These are phyloP conservation scores for Populus trichocarpa DNA, from an alignment of 441 rosid species.

Conservation along the genomic window DNA sequence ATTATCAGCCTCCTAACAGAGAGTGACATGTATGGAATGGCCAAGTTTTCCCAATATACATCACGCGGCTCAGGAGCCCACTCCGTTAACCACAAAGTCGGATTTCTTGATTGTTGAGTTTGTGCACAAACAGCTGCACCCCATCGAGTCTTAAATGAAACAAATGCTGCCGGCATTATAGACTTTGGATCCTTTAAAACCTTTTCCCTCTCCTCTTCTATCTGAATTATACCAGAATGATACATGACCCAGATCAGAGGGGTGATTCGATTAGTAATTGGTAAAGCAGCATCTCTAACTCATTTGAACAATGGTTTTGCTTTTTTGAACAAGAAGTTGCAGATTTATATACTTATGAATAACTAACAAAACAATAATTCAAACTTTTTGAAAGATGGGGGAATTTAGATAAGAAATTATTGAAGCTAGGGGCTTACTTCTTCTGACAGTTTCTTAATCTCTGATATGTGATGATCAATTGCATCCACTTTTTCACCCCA, in stretches of 20 bases:
- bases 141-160: constrained; percentile 94
- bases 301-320: background rate
- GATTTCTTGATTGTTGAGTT: constrained; percentile 87
- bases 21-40: constrained; percentile 82
- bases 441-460: constrained; percentile 60
- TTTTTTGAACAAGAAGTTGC: background rate
- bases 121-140: constrained; percentile 99
- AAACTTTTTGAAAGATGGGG: background rate
- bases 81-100: constrained; percentile 88
- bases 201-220: constrained; percentile 55
- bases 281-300: background rate
- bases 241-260: constrained; percentile 6
- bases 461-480: constrained; percentile 52
- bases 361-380: background rate
- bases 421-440: constrained; percentile 49
- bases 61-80: constrained; percentile 99
- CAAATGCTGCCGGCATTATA: constrained; percentile 94
- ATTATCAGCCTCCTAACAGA: constrained; percentile 66
- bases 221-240: constrained; percentile 43
- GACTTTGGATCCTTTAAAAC: constrained; percentile 68
- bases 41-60: constrained; percentile 82
- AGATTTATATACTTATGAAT: background rate
- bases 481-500: constrained; percentile 85
- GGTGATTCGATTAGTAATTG: background rate
- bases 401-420: constrained; percentile 7